Base-by-base conservation (phyloP, 2,329 filamentous ascomycete genomes). In the Nakataea oryzae region DNA sequence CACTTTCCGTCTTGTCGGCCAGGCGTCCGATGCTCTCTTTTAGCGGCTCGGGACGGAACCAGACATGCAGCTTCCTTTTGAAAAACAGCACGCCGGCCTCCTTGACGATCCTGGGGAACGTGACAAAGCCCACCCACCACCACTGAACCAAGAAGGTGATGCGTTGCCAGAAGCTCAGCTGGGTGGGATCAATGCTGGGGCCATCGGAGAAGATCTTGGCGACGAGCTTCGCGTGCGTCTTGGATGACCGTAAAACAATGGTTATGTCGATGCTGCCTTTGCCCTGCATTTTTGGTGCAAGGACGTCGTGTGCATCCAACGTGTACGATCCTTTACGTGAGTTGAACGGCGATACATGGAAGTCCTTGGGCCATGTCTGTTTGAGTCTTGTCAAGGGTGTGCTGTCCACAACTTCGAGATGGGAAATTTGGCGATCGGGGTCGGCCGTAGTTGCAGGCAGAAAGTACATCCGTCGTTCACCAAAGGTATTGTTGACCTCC, bases 401-500 rank as follows among this genome's bases (percentile, higher is more conserved):
- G 3, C 41, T 32, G 29, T 60, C 58, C 24, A 21, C 26, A 8
- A 17, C 21, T 27, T 32, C 30, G 2, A 54, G n/a, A 6, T 58
- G 27, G 28, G 56, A 30, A 29, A 58, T 32, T 32, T 12, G 21
- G 9, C 11, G 29, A 17, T 57, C 41, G 9, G 8, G 21, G 4
- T 57, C 27, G 12, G 54, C 24, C 24, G 28, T 54, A 6, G 60
- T 57, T 34, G 60, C 72, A 29, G 79, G 77, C 14, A 89, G 73
- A 47, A 86, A 77, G 68, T 90, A 90, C 71, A 87, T 81, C 12
- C 86, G 81, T 60, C 86, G 79, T 71, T 92, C 89, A 59, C 84
- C 87, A 69, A 90, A 91, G 0, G 87, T 90, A 67, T 91, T 91
- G 72, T 90, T 90, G 57, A 91, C 86, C 70, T 93, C 89, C 1